These are phyloP conservation scores for Pythium rhizo-oryzae DNA, from an alignment of 352 stramenopile genomes.

Conservation along the genomic window DNA sequence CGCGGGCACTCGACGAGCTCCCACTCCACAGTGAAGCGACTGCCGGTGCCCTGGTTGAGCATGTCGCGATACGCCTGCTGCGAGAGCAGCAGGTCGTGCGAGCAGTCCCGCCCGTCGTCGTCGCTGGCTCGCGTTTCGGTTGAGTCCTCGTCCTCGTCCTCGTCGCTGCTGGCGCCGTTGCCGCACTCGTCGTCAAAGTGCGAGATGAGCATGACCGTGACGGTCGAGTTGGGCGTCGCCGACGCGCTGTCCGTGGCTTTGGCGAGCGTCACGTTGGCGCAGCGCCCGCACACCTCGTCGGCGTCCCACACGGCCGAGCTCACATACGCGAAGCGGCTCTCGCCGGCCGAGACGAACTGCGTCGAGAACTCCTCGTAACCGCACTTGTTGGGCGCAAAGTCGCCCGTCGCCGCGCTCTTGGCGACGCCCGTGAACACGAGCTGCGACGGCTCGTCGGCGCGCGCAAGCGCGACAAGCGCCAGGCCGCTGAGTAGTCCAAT, in stretches of 20 bases:
- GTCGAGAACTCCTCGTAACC: conserved; percentile 32
- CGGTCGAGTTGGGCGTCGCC: conserved; percentile 28
- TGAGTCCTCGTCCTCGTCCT: background rate
- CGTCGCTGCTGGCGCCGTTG: background rate
- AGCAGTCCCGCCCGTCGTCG: conserved; percentile 18
- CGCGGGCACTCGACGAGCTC: conserved; percentile 23
- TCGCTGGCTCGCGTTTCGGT: background rate
- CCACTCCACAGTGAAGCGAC: conserved; percentile 28
- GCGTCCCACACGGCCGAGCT: conserved; percentile 16
- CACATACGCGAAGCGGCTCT: conserved; percentile 35
- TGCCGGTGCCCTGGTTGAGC: conserved; percentile 27
- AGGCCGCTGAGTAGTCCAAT: background rate
- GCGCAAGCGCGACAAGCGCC: background rate
- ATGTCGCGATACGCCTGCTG: conserved; percentile 33
- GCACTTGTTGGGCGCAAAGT: conserved; percentile 30
- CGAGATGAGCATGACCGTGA: conserved; percentile 35
- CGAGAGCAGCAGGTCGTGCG: conserved; percentile 23
- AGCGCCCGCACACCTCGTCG: conserved; percentile 23
- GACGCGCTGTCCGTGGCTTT: background rate
- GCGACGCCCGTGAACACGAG: conserved; percentile 22
- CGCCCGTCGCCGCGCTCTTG: conserved; percentile 23
- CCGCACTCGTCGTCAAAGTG: conserved; percentile 25
- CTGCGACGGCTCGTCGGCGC: conserved; percentile 6
- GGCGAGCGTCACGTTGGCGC: conserved; percentile 23
- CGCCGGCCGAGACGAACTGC: conserved; percentile 27